phyloP scores from a whole-genome alignment of 495 filamentous ascomycete genomes.

The Xylaria venustula region DNA sequence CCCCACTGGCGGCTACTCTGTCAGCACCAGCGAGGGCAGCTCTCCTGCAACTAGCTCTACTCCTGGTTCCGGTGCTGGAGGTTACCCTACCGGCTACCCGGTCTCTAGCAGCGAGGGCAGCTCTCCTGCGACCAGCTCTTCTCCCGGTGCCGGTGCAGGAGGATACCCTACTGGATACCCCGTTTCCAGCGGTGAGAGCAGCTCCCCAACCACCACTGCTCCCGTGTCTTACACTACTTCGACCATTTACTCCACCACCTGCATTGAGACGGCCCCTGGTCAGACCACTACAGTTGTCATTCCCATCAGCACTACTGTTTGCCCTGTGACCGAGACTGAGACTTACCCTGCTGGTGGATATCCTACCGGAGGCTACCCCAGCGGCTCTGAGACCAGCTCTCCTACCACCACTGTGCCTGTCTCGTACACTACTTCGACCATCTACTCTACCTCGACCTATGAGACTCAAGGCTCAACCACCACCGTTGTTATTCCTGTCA shows the following conservation, averaged over 20 bases:
- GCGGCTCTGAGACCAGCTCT: background rate
- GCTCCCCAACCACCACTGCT: slow-evolving; percentile 2
- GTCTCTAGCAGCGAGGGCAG: background rate
- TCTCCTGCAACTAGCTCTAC: background rate
- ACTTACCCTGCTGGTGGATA: background rate
- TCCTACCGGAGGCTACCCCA: no score
- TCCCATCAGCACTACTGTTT: slow-evolving; percentile 15
- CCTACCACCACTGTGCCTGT: slow-evolving; percentile 2
- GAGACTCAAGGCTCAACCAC: slow-evolving; percentile 44
- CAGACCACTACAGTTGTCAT: slow-evolving; percentile 15
- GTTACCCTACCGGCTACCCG: background rate
- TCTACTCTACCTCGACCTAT: slow-evolving; percentile 52
- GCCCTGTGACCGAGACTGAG: slow-evolving; percentile 11
- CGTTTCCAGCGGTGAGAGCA: background rate
- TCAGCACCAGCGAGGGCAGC: background rate
- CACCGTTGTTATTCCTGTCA: slow-evolving; percentile 34
- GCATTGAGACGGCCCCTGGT: slow-evolving; percentile 10
- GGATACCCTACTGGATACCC: slow-evolving; percentile 5
- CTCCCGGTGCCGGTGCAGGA: background rate
- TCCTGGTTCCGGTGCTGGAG: background rate
- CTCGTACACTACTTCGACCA: slow-evolving; percentile 16
- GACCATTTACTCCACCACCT: slow-evolving; percentile 26
- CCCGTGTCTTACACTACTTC: slow-evolving; percentile 22
- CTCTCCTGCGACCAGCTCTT: background rate
- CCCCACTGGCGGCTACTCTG: background rate